Evolutionary conservation across 163 green algal species (phyloP), one percentile per base, ranked within the genome.

Genomic region (Chlamydomonas reinhardtii): DNA sequence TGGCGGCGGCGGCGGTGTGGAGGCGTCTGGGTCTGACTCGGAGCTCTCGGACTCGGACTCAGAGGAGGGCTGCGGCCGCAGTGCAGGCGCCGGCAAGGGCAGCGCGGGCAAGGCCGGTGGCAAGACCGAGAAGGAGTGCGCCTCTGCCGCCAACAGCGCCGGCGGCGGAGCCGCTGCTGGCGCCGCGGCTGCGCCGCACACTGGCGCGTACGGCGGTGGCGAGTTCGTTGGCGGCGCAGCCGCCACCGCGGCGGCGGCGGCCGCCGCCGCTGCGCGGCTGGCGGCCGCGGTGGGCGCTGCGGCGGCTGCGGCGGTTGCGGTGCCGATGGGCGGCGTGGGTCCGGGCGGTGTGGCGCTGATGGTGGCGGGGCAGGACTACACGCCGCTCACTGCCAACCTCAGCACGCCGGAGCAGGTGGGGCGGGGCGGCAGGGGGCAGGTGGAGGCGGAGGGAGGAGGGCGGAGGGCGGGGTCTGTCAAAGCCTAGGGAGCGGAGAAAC

Each of bases 281-380:
- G 35, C 34, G 20, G 22, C 75, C 4, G 56, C 4, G 17, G 17
- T 19, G 6, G 56, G 2, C 20, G 56, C 56, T 25, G 56, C 56
- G 17, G 27, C 25, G 4, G 43, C 25, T 0, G 39, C 25, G 12
- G 56, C 74, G 5, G 19, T 71, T 8, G n/a, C 56, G 0, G 54
- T 25, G 56, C 32, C 2, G 1, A 22, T 52, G 24, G 34, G 52
- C 29, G 56, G 24, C 31, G 52, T 71, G 24, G 75, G 75, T 25
- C 75, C 75, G 11, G 75, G 61, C 29, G 75, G 75, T 31, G 75
- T n/a, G 61, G 35, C 75, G 8, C 12, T 82, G 0, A 37, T 82
- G 75, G 32, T 83, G 62, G 76, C 61, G 61, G 76, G 62, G 4
- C 37, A 27, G 6, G 76, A 83, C 76, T 83, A 83, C 62, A 35